Evolutionary conservation across 2,329 filamentous ascomycete species (phyloP).

Genomic region (Ceratocystis destructans): DNA sequence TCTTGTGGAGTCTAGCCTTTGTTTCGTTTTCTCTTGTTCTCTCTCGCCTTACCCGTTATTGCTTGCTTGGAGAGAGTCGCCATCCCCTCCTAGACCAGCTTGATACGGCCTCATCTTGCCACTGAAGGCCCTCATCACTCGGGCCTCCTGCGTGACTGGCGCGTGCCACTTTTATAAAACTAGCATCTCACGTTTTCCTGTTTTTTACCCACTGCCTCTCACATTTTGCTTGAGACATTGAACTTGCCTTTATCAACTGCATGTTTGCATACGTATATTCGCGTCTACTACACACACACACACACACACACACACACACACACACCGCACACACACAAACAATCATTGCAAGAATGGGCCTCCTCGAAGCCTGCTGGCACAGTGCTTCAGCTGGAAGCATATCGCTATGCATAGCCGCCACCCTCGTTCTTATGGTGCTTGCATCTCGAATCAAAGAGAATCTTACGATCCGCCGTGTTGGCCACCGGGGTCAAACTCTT

Average conservation of each 20-base stretch:
- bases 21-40: neutral
- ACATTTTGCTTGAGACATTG: neutral
- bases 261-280: neutral
- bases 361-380: conserved; percentile 5
- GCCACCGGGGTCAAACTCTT: conserved; percentile 1
- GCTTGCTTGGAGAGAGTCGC: too few relatives aligned
- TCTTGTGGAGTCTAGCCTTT: neutral
- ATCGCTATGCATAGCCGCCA: neutral
- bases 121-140: neutral
- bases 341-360: neutral
- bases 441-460: conserved; percentile 30
- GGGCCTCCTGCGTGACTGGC: neutral
- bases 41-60: too few relatives aligned
- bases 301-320: neutral
- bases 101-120: too few relatives aligned
- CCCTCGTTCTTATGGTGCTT: neutral
- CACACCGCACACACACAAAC: neutral
- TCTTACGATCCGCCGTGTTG: conserved; percentile 20
- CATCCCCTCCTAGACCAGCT: too few relatives aligned
- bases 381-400: neutral
- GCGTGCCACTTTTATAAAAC: neutral
- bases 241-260: neutral
- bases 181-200: neutral
- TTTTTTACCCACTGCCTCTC: neutral
- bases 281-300: neutral